Base-by-base conservation (phyloP, 1,139 yeast genomes). In the Pichia sp. region DNA sequence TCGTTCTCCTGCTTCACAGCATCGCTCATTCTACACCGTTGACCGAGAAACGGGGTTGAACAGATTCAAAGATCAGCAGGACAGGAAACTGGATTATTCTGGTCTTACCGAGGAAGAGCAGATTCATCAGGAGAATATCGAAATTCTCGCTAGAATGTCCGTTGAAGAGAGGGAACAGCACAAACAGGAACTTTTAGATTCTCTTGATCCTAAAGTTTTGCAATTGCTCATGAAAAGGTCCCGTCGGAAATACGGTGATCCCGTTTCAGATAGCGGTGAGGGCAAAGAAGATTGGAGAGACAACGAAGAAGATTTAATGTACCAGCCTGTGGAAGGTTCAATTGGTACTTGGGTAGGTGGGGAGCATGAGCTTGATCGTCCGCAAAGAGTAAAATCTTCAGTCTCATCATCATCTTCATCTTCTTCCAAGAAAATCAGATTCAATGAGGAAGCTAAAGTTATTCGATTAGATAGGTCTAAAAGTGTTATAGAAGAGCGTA, bases 281-380 rank as follows among this genome's bases (percentile, higher is more conserved):
- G 9, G 10, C 14, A 31, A n/a, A 12, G 14, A 5, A 7, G 28
- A 26, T 14, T 4, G 21, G 18, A 18, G 11, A 28, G 23, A 10
- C 22, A 6, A 26, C 3, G 4, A 14, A 5, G 19, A 28, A 20
- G 39, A 37, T 28, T 35, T 35, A 39, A 44, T 23, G 32, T 64
- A 71, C 45, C 64, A 67, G 1, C 81, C 75, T 42, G 76, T 80
- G 2, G 84, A 81, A 55, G 85, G 88, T 12, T 39, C 51, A 12
- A 72, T 72, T 45, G 78, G 77, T 35, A 77, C 81, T 6, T 79
- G 88, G 88, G 77, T 80, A 35, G 89, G 89, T n/a, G 82, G 83
- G 45, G 45, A 52, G 28, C 45, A 35, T 20, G 43, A 17, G 20
- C 22, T 28, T 33, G 42, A 38, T 38, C 42, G 14, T 9, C 33